Conservation (phyloP, 306 rosid species). For the Inga leiocalycina region DNA sequence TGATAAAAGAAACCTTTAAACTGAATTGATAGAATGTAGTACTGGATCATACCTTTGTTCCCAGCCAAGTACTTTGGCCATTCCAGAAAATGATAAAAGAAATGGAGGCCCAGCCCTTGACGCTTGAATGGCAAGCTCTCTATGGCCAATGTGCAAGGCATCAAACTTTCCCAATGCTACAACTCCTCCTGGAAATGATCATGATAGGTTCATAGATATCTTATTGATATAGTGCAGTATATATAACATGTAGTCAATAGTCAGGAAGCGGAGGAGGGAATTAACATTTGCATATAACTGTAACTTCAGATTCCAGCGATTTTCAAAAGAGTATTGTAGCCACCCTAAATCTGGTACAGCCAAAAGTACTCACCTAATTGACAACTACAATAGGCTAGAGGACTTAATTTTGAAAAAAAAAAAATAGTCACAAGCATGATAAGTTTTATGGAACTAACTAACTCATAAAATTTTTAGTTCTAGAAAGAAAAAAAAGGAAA, state of each 20-base stretch:
- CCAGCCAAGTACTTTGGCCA: conserved; percentile 96
- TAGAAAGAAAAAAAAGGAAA: not conserved
- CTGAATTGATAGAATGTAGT: conserved; percentile 20
- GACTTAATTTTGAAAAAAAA: not conserved
- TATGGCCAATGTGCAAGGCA: conserved; percentile 92
- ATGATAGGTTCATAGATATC: conserved; percentile 15
- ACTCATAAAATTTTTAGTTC: not conserved
- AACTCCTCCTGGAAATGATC: conserved; percentile 69
- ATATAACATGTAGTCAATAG: not conserved
- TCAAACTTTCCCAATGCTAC: conserved; percentile 97
- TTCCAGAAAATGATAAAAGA: conserved; percentile 89
- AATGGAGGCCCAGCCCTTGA: conserved; percentile 91
- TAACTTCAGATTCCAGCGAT: not conserved
- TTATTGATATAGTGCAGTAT: not conserved
- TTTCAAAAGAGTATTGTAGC: not conserved
- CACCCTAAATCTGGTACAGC: not conserved
- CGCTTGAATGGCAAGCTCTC: conserved; percentile 96
- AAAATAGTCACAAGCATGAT: not conserved
- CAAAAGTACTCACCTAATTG: too few species aligned
- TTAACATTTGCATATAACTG: not conserved
- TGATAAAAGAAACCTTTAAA: not conserved
- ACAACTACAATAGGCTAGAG: not conserved
- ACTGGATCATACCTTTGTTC: conserved; percentile 65
- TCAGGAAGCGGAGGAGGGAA: not conserved
- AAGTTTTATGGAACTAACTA: not conserved